Percentiles rank a stretch among this genome's conserved stretches.
Conservation (phyloP, 1,284 basidiomycete genomes). For the Blastosporella zonata region DNA sequence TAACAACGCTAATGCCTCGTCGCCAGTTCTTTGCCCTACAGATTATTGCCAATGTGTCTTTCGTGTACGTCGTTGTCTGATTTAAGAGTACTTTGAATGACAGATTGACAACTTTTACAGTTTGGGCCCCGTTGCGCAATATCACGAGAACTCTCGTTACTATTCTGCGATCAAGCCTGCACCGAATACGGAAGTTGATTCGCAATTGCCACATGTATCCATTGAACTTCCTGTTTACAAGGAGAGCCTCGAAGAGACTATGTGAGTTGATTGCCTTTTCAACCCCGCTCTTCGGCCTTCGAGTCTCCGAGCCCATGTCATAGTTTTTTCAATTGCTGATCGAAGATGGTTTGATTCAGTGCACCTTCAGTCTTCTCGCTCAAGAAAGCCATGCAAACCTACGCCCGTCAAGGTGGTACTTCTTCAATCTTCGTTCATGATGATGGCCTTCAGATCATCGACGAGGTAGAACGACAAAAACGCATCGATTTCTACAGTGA, state of each 20-base stretch:
- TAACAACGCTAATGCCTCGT: not conserved
- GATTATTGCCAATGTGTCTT: slow-evolving; percentile 65
- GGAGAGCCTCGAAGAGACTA: slow-evolving; percentile 64
- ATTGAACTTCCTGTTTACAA: slow-evolving; percentile 85
- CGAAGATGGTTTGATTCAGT: slow-evolving; percentile 50
- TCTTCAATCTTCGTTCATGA: slow-evolving; percentile 79
- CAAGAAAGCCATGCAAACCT: slow-evolving; percentile 87
- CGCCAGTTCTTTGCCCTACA: slow-evolving; percentile 65
- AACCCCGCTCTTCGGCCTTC: not conserved
- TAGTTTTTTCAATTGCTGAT: slow-evolving; percentile 62
- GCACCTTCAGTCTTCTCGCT: slow-evolving; percentile 78
- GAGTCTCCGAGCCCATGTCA: slow-evolving; percentile 36
- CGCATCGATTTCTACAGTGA: slow-evolving; percentile 78
- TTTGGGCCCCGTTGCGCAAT: slow-evolving; percentile 75
- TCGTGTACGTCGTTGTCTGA: slow-evolving; percentile 37
- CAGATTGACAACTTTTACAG: slow-evolving; percentile 27
- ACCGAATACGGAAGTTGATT: slow-evolving; percentile 61
- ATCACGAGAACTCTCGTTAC: slow-evolving; percentile 72
- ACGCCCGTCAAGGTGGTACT: slow-evolving; percentile 79
- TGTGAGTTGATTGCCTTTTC: slow-evolving; percentile 40
- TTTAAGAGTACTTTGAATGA: slow-evolving; percentile 7
- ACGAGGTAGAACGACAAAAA: slow-evolving; percentile 57
- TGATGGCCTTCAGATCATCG: slow-evolving; percentile 70
- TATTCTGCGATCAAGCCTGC: slow-evolving; percentile 66
- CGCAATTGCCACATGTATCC: slow-evolving; percentile 73